phyloP scores from a whole-genome alignment of 1,284 basidiomycete genomes.

The Irpex sp. region DNA sequence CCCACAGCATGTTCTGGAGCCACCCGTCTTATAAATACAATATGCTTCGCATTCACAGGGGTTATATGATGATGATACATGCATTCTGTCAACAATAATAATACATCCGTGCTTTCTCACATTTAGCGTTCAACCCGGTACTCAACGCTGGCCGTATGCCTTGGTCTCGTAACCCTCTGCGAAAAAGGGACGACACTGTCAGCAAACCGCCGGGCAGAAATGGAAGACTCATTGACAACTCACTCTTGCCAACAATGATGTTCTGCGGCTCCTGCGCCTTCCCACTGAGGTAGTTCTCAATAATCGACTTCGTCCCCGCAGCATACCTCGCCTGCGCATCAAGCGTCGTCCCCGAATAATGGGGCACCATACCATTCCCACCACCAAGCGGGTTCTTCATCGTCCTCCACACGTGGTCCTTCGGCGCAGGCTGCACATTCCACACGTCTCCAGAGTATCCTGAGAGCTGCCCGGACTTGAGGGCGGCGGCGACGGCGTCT shows the following conservation, averaged over 20 bases:
- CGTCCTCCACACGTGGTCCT: slow-evolving; percentile 82
- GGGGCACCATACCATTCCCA: slow-evolving; percentile 85
- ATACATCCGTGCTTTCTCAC: not conserved
- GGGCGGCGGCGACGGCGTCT: slow-evolving; percentile 15
- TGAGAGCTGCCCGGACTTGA: slow-evolving; percentile 60
- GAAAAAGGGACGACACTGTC: slow-evolving; percentile 38
- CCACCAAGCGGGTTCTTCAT: slow-evolving; percentile 77
- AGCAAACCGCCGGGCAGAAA: not conserved
- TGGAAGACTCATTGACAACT: not conserved
- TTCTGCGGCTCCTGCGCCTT: slow-evolving; percentile 75
- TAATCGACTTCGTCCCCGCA: slow-evolving; percentile 72
- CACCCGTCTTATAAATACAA: not conserved
- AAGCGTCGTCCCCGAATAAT: slow-evolving; percentile 86
- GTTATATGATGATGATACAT: not conserved
- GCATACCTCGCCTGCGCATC: slow-evolving; percentile 92
- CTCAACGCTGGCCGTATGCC: slow-evolving; percentile 15
- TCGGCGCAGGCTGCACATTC: slow-evolving; percentile 82
- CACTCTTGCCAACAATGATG: slow-evolving; percentile 48
- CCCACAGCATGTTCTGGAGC: too few relatives aligned
- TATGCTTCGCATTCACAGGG: not conserved
- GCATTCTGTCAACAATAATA: not conserved
- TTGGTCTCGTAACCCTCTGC: slow-evolving; percentile 16
- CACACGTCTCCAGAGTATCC: slow-evolving; percentile 66
- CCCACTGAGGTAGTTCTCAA: slow-evolving; percentile 69
- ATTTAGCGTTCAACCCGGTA: not conserved